phyloP scores from a whole-genome alignment of 2,329 filamentous ascomycete genomes.

The Ascomycota sp. region DNA sequence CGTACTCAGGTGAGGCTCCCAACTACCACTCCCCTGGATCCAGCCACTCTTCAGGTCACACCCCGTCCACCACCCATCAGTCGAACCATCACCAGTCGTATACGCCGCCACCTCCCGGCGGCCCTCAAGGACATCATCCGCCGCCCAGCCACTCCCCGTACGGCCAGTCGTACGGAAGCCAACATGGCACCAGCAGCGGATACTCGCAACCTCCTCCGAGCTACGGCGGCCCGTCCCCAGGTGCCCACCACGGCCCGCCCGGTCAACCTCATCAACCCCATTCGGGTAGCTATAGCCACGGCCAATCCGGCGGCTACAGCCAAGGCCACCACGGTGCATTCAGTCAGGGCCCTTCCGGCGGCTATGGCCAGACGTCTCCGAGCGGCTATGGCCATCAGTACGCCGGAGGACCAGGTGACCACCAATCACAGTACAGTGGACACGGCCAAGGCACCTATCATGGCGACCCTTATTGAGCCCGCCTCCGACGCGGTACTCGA shows the following conservation, averaged over 20 bases:
- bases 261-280: slow-evolving; percentile 4
- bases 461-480: slow-evolving; percentile 3
- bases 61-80: slow-evolving; percentile 8
- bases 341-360: slow-evolving; percentile 2
- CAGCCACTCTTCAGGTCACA: slow-evolving; percentile 7
- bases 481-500: too few relatives aligned
- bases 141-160: slow-evolving; percentile 5
- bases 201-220: slow-evolving; percentile 6
- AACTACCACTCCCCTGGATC: slow-evolving; percentile 17
- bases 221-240: slow-evolving; percentile 5
- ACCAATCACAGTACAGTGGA: slow-evolving; percentile 10
- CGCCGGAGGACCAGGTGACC: slow-evolving; percentile 7
- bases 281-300: slow-evolving; percentile 1
- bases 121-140: too few relatives aligned
- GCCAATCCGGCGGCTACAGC: slow-evolving; percentile 2
- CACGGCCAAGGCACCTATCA: slow-evolving; percentile 6
- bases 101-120: too few relatives aligned
- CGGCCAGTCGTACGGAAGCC: slow-evolving; percentile 5
- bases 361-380: slow-evolving; percentile 2
- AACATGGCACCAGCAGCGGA: slow-evolving; percentile 5
- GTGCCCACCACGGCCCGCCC: slow-evolving; percentile 2
- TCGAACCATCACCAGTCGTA: slow-evolving; percentile 8
- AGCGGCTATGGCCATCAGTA: slow-evolving; percentile 12
- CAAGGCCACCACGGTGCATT: slow-evolving; percentile 2
- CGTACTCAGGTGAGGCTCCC: slow-evolving; percentile 43